Evolutionary conservation across 306 rosid genomes (phyloP), one percentile per base, ranked within the genome.

Genomic region (Glycine latifolia): DNA sequence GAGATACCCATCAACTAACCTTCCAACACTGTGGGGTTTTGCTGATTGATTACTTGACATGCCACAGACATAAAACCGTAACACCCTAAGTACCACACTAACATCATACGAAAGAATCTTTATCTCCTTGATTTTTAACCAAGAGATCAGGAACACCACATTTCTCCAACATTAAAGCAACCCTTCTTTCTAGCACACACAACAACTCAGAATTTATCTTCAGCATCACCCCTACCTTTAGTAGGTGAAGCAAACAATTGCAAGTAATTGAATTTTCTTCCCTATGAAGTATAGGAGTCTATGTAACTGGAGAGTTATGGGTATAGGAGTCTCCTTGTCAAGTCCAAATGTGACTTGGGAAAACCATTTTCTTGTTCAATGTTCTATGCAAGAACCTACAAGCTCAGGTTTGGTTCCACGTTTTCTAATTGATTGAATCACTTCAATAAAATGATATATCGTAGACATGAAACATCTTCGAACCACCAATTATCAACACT

Each of bases 371-470:
- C 81, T 80, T 1, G 91, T 75, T 95, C 95, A 95, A 56, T 77
- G 81, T 43, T 87, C 92, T 49, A 90, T 84, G 67, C 95, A 91
- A 66, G 97, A 90, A 70, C 97, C 95, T 10, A 93, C 60, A 41
- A 90, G 31, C 6, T 82, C 85, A 0, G 91, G 73, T 79, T 79
- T 88, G 81, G 87, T 85, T 75, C 97, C 95, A 44, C 80, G 73
- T 17, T 31, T 67, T 87, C 84, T 90, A 6, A 90, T 67, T 1
- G 86, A 84, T 73, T 89, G 92, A 62, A 93, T 84, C 86, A 89
- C 95, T 52, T 91, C 90, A 3, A 90, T 74, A 63, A 95, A 91
- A 85, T 90, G 97, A 88, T 95, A 95, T 3, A 95, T 85, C 93
- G 87, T 2, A 95, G 86, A 44, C 31, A 8, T 0, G 90, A 90